phyloP scores from a whole-genome alignment of 805 yeast genomes.

The Spathaspora arborariae region DNA sequence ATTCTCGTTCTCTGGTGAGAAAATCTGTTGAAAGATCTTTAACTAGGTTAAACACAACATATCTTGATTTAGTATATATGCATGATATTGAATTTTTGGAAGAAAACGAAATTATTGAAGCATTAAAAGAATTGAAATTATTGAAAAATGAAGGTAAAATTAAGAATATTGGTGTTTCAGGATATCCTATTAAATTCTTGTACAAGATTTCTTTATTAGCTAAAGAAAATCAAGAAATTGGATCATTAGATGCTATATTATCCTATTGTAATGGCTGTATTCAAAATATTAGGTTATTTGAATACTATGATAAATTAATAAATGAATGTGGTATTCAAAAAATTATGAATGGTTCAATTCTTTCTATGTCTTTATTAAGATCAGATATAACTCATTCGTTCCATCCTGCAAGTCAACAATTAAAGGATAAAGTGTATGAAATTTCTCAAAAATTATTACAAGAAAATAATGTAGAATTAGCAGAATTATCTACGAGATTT shows the following conservation, averaged over 20 bases:
- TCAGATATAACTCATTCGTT: slow-evolving; percentile 63
- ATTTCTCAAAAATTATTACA: slow-evolving; percentile 37
- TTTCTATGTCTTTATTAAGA: slow-evolving; percentile 83
- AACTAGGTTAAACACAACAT: slow-evolving; percentile 58
- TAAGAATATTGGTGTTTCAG: slow-evolving; percentile 71
- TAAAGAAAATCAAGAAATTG: slow-evolving; percentile 39
- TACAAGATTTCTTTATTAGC: slow-evolving; percentile 46
- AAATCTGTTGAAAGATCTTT: slow-evolving; percentile 65
- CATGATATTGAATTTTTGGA: slow-evolving; percentile 87
- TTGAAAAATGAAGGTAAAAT: slow-evolving; percentile 65
- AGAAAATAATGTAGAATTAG: slow-evolving; percentile 56
- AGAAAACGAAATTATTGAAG: slow-evolving; percentile 52
- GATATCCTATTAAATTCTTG: slow-evolving; percentile 77
- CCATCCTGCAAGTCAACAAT: slow-evolving; percentile 71
- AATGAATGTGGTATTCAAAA: slow-evolving; percentile 51
- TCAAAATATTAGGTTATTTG: slow-evolving; percentile 60
- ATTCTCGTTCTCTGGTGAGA: slow-evolving; percentile 56
- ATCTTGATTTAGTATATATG: slow-evolving; percentile 77
- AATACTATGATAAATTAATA: slow-evolving; percentile 46
- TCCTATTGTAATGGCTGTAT: slow-evolving; percentile 80
- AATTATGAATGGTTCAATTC: slow-evolving; percentile 78
- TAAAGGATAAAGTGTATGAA: slow-evolving; percentile 50
- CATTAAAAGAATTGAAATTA: slow-evolving; percentile 54
- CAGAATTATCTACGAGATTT: slow-evolving; percentile 76
- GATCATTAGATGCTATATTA: slow-evolving; percentile 69